Base-by-base conservation (phyloP, 768 basidiomycete genomes). In the Podaxis carcinomalis region DNA sequence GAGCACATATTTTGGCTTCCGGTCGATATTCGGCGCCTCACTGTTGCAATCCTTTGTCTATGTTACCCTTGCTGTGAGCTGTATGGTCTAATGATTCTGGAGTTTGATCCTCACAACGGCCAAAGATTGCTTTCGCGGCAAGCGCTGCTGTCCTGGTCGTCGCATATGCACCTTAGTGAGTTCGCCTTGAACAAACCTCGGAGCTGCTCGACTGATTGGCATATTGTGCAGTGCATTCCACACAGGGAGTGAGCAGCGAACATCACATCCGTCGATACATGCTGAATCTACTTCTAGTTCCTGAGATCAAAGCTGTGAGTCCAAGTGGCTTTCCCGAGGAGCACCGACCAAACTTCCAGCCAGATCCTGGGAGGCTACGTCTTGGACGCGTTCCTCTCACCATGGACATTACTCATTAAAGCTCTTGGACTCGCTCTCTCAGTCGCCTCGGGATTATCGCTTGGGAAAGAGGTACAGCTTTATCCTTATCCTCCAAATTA, bases 351-450 rank as follows among this genome's bases (percentile, higher is more conserved):
- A 63, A 55, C 27, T 28, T 23, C 28, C 44, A 37, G 28, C 2
- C 63, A 90, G 89, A 90, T 92, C 63, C 77, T 93, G 16, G 85
- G 86, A 25, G 92, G 93, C 42, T 94, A 92, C 68, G 92, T 94
- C 5, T 85, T 96, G 46, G 90, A 93, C 66, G 83, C 88, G 1
- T 94, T 93, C 72, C 79, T 96, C n/a, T 85, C 89, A 7, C 84
- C 86, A 1, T 92, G 92, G 88, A 93, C 90, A 0, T 78, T 96
- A 27, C 76, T 93, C 51, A 92, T 92, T 66, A 96, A 96, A 70
- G 83, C 87, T 0, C 74, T 94, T 35, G 93, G 93, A 13, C 78
- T 95, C 46, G 89, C 92, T 1, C 81, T 96, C 4, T 81, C 90
- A 1, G 93, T 95, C 13, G 92, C 90, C 0, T 93, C 91, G 3